Base-by-base conservation (phyloP, 768 basidiomycete genomes). In the Saitozyma sp. region DNA sequence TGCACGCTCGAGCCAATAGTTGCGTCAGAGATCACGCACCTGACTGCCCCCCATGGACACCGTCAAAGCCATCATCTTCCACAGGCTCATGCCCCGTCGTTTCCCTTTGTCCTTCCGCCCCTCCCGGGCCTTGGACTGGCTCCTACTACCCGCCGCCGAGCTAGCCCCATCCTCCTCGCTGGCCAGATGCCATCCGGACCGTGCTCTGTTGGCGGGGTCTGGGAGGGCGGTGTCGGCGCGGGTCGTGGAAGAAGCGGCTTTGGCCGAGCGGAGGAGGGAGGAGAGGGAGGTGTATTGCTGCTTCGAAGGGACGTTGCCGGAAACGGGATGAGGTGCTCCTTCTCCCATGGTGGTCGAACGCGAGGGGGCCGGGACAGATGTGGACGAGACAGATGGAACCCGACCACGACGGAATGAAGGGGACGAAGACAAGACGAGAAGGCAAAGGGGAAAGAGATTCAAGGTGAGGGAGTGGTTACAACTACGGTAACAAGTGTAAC, bases 31-130 rank as follows among this genome's bases (percentile, higher is more conserved):
- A 3, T 6, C 10, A 61, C 74, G 66, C 50, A 78, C 77, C 64
- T 79, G 78, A 77, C 76, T 91, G 14, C 95, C 95, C 50, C 87
- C 92, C 90, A 98, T 94, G 8, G 92, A 91, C 63, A 96, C 85
- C 63, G 82, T 82, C 56, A 82, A 67, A 37, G 76, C 74, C 65
- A 81, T 66, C 62, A 82, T 66, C 42, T 70, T 65, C 66, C 68
- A 72, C 20, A 73, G 65, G 42, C 74, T 74, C 64, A 77, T 65
- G 19, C 58, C 61, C 59, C 66, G 20, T 55, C 19, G 29, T 60
- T 38, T 39, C 9, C 52, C 50, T 42, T 46, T 55, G 9, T 11
- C 16, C 54, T 55, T 11, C 14, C 20, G 16, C 29, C 29, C 29
- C 29, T 29, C 29, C 29, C 29, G 29, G 29, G 29, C 29, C 29